Conservation (phyloP, 2,329 filamentous ascomycete species). For the Colletotrichum neosansevieriae region DNA sequence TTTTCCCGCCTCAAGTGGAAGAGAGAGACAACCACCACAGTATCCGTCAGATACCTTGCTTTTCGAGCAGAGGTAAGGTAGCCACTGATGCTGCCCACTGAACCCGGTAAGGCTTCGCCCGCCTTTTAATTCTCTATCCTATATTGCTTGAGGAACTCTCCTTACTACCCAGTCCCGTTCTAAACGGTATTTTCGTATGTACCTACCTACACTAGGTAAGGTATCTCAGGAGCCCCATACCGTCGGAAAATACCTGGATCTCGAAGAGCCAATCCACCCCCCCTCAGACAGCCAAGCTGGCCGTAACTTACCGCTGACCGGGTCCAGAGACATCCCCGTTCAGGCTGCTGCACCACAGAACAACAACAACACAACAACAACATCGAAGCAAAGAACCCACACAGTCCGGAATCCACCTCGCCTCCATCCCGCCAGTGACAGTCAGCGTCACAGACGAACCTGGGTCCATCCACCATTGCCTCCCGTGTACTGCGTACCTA, state of each 20-base stretch:
- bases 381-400: conserved; percentile 22
- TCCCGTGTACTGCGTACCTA: not conserved
- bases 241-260: too few relatives aligned
- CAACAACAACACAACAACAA: conserved; percentile 8
- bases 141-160: too few relatives aligned
- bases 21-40: too few relatives aligned
- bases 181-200: too few relatives aligned
- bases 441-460: conserved; percentile 8
- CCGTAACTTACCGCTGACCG: not conserved
- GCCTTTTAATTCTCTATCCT: too few relatives aligned
- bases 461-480: conserved; percentile 12
- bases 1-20: not conserved
- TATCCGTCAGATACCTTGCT: not conserved
- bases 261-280: not conserved
- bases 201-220: too few relatives aligned
- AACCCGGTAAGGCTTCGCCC: not conserved
- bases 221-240: too few relatives aligned
- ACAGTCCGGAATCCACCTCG: conserved; percentile 21
- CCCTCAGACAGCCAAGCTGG: not conserved
- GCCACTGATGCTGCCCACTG: not conserved
- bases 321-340: not conserved
- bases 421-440: conserved; percentile 21
- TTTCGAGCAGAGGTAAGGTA: not conserved
- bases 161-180: too few relatives aligned
- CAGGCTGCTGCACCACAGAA: not conserved